Percentiles rank a stretch among this genome's conserved stretches.
Evolutionary conservation across 148 eudicot species (phyloP).

Genomic region (Rhododendron griersonianum): DNA sequence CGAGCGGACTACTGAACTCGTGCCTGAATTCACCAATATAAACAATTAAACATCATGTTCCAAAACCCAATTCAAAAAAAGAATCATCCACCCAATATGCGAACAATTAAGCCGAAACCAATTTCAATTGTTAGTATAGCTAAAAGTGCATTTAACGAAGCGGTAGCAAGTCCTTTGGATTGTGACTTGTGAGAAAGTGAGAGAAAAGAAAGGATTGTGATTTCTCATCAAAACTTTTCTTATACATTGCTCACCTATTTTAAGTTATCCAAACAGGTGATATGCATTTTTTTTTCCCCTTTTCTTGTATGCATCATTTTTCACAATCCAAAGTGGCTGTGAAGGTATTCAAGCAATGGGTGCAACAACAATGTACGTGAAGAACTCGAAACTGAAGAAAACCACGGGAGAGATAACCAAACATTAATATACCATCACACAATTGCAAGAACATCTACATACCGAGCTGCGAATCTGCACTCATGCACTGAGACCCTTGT

Average conservation of each 20-base stretch:
- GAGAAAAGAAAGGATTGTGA: neutral
- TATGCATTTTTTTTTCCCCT: no score
- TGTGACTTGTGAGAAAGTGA: neutral
- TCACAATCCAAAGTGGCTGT: neutral
- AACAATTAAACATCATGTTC: neutral
- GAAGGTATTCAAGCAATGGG: no score
- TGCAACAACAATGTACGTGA: neutral
- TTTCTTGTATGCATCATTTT: neutral
- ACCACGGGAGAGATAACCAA: neutral
- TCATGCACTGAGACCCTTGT: neutral
- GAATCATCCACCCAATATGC: neutral
- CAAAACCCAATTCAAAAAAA: neutral
- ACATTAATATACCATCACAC: neutral
- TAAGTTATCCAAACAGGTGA: no score
- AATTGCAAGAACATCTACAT: neutral
- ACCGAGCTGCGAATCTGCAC: neutral
- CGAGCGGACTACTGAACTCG: neutral
- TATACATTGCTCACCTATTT: neutral
- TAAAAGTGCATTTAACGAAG: no score
- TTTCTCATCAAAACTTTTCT: neutral
- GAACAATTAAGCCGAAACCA: neutral
- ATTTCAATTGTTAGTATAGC: neutral
- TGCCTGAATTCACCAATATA: neutral
- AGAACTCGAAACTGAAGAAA: neutral
- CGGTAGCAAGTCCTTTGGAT: neutral